Evolutionary conservation across 139 green algal genomes (phyloP), one percentile per base, ranked within the genome.

Genomic region (Tetraselmis chui): DNA sequence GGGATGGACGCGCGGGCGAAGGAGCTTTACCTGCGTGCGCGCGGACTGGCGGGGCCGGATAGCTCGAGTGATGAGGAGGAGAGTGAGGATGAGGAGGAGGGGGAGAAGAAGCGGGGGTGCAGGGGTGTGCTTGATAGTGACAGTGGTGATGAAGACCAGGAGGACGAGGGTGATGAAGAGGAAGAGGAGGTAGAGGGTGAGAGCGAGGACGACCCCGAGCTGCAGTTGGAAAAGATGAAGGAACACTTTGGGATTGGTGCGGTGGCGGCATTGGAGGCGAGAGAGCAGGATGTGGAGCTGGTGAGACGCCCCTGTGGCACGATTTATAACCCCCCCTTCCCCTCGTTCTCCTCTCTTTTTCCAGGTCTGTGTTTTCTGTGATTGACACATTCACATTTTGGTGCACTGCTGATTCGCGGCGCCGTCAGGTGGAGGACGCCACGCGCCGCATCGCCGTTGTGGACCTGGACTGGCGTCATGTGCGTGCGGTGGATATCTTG

Each of bases 391-490:
- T n/a, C n/a, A n/a, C n/a, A n/a, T n/a, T n/a, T n/a, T n/a, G n/a
- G n/a, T n/a, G n/a, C n/a, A n/a, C n/a, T n/a, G n/a, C n/a, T n/a
- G n/a, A n/a, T n/a, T n/a, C n/a, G n/a, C n/a, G n/a, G n/a, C n/a
- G n/a, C n/a, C n/a, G n/a, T n/a, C 45, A 67, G 45, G 45, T 67
- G 45, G 45, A 67, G 45, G 45, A 67, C 45, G 45, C 45, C 22
- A 18, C 59, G 2, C 74, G 59, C 18, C 82, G 95, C 26, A 81
- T 98, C 31, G 96, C 96, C 0, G 82, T 95, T 1, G 89, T 99
- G 2, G 94, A 98, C 86, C 85, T 98, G 75, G 95, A 99, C 84
- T 99, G 96, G 96, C 87, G 93, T 22, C 84, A 91, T 58, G 80
- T 99, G 24, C 87, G 89, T 25, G 87, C 95, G 59, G 87, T 94